phyloP scores from a whole-genome alignment of 2,329 filamentous ascomycete species.

The Colletotrichum sojae region DNA sequence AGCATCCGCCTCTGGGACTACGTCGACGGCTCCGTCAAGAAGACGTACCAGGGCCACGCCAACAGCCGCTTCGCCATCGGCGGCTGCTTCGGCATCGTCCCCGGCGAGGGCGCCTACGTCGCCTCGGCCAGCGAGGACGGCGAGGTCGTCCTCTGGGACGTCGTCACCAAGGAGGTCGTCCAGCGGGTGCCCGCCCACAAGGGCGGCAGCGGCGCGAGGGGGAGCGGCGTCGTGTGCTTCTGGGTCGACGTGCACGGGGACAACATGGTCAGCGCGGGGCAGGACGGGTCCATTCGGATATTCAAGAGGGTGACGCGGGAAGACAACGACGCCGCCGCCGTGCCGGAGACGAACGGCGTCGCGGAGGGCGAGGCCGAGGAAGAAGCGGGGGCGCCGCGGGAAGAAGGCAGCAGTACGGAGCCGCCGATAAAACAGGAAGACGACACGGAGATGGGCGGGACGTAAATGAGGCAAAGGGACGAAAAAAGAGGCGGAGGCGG shows the following conservation, averaged over 20 bases:
- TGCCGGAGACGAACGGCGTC: slow-evolving; percentile 6
- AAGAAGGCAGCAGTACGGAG: slow-evolving; percentile 16
- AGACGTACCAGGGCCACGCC: slow-evolving; percentile 94
- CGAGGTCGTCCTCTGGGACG: slow-evolving; percentile 89
- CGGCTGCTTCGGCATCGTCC: slow-evolving; percentile 81
- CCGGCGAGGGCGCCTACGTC: slow-evolving; percentile 68
- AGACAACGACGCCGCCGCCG: neutral
- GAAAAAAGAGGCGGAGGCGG: neutral
- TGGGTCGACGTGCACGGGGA: slow-evolving; percentile 74
- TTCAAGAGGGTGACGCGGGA: slow-evolving; percentile 53
- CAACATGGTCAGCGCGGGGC: slow-evolving; percentile 70
- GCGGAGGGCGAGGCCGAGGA: neutral
- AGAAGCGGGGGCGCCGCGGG: neutral
- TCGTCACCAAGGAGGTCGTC: slow-evolving; percentile 85
- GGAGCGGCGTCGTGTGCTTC: slow-evolving; percentile 71
- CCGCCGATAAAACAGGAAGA: slow-evolving; percentile 42
- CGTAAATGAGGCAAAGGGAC: neutral
- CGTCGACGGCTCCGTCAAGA: slow-evolving; percentile 89
- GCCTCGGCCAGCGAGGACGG: slow-evolving; percentile 92
- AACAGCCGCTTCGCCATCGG: slow-evolving; percentile 90
- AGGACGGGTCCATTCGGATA: slow-evolving; percentile 67
- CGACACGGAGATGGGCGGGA: slow-evolving; percentile 37
- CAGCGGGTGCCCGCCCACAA: slow-evolving; percentile 71
- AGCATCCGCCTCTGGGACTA: slow-evolving; percentile 97
- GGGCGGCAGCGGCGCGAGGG: slow-evolving; percentile 48